Percentiles rank a stretch among this genome's conserved stretches.
These are phyloP conservation scores for Fragaria ananassa DNA, from an alignment of 306 rosid genomes.

Conservation along the genomic window DNA sequence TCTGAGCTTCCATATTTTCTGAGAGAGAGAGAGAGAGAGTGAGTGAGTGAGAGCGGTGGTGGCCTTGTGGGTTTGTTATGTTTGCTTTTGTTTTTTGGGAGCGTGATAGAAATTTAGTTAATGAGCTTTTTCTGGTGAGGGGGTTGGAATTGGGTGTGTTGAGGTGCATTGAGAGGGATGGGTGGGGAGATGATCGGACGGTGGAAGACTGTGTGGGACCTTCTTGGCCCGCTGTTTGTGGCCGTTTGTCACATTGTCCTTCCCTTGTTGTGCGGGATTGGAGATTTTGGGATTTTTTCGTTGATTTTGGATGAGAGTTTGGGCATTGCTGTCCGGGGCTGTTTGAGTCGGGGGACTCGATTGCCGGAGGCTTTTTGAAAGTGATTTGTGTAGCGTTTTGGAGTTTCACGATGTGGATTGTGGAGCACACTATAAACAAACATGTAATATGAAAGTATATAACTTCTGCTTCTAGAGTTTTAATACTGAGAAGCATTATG, in stretches of 20 bases:
- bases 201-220: constrained; percentile 17
- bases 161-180: not conserved
- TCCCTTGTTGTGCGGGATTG: not conserved
- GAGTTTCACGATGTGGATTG: too few relatives aligned
- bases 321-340: not conserved
- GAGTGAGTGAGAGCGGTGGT: not conserved
- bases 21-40: not conserved
- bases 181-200: constrained; percentile 14
- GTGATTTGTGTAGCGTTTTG: too few relatives aligned
- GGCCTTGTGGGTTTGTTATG: constrained; percentile 1
- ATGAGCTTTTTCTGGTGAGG: not conserved
- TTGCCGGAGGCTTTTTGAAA: too few relatives aligned
- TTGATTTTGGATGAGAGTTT: constrained; percentile 3
- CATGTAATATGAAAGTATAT: too few relatives aligned
- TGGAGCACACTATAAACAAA: too few relatives aligned
- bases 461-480: too few relatives aligned
- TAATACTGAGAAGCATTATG: too few relatives aligned
- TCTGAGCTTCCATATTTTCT: constrained; percentile 21
- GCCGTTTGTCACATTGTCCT: not conserved
- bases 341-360: not conserved
- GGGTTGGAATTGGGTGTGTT: not conserved
- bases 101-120: not conserved
- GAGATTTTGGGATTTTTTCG: constrained; percentile 8
- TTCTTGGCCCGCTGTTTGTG: not conserved
- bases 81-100: not conserved